Evolutionary conservation across 805 yeast species (phyloP), one percentile per base, ranked within the genome.

Genomic region (Hagleromyces aurorensis): DNA sequence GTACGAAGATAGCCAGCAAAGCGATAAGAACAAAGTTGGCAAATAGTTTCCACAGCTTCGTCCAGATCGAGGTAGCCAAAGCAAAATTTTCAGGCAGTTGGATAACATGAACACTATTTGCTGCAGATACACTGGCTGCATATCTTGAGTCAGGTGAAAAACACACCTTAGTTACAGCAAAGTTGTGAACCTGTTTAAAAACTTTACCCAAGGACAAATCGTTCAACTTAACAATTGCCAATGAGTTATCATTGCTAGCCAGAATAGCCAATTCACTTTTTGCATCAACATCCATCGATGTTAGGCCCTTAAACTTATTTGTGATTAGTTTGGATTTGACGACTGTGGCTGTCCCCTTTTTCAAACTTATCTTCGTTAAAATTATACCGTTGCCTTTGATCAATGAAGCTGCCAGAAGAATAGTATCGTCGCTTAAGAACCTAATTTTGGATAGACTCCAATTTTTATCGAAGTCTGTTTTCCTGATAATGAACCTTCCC

Each of bases 91-190:
- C 58, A 3, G 91, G 87, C 13, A 84, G 52, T 33, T 62, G 64
- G 34, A 77, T 57, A 6, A 84, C 73, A 42, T 69, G 73, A 16
- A 85, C 69, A 1, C 84, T 67, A 37, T 79, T 77, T 3, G 91
- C 82, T 1, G 87, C 93, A 19, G 89, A 78, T 0, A 75, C 78
- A 13, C 84, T 70, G 3, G 84, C 89, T 27, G 84, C 57, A 32
- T 65, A 66, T 29, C 69, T 58, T 6, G 87, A 85, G 48, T 73
- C 66, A 9, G 81, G 78, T 4, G 85, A 76, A 36, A 84, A 76
- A 3, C 72, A 61, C 7, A 83, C 72, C 24, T 70, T 67, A 0
- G 96, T 85, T 30, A 85, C 75, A 15, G 93, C 85, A 52, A 82
- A 82, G 6, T 68, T 62, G 52, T 86, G 96, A 32, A 81, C 75